Conservation (phyloP, 768 basidiomycete genomes). For the Vishniacozyma victoriae region DNA sequence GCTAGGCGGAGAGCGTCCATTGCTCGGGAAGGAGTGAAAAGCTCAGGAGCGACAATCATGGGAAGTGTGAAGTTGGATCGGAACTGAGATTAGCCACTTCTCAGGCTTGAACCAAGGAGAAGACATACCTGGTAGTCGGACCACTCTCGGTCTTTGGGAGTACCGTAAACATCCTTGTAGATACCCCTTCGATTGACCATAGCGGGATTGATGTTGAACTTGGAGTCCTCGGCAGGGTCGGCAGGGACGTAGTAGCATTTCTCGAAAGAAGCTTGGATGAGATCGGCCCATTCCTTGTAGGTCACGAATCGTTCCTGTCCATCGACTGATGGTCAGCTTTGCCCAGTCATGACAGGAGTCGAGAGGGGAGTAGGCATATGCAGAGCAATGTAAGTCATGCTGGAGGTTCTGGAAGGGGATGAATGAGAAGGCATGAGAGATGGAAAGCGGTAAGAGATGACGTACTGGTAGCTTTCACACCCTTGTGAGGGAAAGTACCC, state of each 20-base stretch:
- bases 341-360: too few relatives aligned
- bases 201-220: constrained; percentile 63
- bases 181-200: constrained; percentile 86
- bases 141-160: constrained; percentile 81
- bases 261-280: constrained; percentile 84
- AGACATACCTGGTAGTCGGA: constrained; percentile 74
- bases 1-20: constrained; percentile 72
- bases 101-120: neutral
- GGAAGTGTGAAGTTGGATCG: constrained; percentile 90
- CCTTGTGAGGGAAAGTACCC: constrained; percentile 80
- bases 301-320: constrained; percentile 66
- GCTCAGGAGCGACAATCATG: constrained; percentile 93
- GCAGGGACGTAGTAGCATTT: constrained; percentile 79
- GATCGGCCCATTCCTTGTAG: constrained; percentile 80
- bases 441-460: constrained; percentile 7
- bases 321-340: constrained; percentile 54
- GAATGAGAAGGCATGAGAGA: neutral
- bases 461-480: constrained; percentile 74
- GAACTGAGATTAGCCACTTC: constrained; percentile 50
- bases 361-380: neutral
- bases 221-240: constrained; percentile 67
- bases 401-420: neutral
- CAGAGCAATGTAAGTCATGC: neutral
- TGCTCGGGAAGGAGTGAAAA: constrained; percentile 77
- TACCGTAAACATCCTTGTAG: constrained; percentile 96